Base-by-base conservation (phyloP, 176 grass and related monocot species). In the Rhynchospora pubera region DNA sequence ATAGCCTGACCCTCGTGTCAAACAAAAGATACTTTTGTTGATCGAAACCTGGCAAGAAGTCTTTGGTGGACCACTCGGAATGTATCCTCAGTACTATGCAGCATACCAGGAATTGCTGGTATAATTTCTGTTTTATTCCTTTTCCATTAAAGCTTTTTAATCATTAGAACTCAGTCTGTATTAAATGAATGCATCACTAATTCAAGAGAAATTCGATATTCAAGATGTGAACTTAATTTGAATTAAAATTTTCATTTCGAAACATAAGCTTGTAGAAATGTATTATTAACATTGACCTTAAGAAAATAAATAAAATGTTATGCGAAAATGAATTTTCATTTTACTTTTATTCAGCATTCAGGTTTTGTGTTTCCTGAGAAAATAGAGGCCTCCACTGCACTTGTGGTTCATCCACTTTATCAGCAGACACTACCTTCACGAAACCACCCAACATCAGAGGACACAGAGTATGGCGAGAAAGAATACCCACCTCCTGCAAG, bases 61-160 rank as follows among this genome's bases (percentile, higher is more conserved):
- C 87, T 97, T 93, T 50, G 94, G 91, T 5, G 87, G 87, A 23
- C 75, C 69, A 61, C 62, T 66, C 16, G 86, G 83, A 79, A 91
- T 84, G 89, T 97, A 97, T 93, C 91, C 94, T 19, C 91, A 93
- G 47, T 97, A 97, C 70, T 90, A 88, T 61, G 87, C 87, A 79
- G 85, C 94, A 69, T 97, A 97, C 86, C 87, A 93, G 84, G 91
- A 97, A 72, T 83, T 93, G 14, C 88, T 91, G 94, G 94, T 97
- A 97, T 84, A 53, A 15, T 24, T 56, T 53, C 43, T 47, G 46
- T 19, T 46, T 74, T 42, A 43, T 34, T 74, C 21, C 6, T 74
- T 72, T 72, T 30, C 21, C 6, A 72, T 7, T n/a, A 56, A 24
- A 62, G 9, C 3, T 62, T 23, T 62, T 23, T 62, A 62, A 12